Percentiles rank a stretch among this genome's conserved stretches.
phyloP scores from a whole-genome alignment of 2,329 filamentous ascomycete genomes.

The Scedosporium dehoogii region DNA sequence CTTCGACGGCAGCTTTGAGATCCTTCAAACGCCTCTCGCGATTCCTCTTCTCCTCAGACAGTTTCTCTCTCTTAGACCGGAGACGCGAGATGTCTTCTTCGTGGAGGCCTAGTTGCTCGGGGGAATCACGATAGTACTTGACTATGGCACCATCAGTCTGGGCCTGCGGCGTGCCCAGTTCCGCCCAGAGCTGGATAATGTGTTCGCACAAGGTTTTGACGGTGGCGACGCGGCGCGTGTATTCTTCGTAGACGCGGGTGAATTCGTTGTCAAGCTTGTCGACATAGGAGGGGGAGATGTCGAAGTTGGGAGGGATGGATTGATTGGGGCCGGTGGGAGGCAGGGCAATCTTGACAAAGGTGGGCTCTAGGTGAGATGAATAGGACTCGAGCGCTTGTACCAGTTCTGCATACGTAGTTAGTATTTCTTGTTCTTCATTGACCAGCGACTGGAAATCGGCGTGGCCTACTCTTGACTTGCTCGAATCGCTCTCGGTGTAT shows the following conservation, averaged over 20 bases:
- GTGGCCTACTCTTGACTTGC: conserved; percentile 74
- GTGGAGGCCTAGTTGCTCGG: conserved; percentile 88
- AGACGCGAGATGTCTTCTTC: conserved; percentile 73
- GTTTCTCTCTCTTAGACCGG: conserved; percentile 64
- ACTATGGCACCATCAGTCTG: conserved; percentile 85
- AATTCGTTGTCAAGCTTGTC: conserved; percentile 83
- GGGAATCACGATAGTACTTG: conserved; percentile 78
- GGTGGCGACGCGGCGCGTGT: conserved; percentile 67
- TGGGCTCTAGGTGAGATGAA: conserved; percentile 85
- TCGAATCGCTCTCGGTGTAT: conserved; percentile 87
- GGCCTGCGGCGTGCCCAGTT: conserved; percentile 86
- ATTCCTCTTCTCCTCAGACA: conserved; percentile 78
- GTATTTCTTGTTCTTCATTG: background rate
- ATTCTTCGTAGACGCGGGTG: conserved; percentile 91
- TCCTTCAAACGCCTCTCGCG: conserved; percentile 72
- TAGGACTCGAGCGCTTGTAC: conserved; percentile 91
- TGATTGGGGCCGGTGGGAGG: conserved; percentile 73
- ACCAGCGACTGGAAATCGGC: conserved; percentile 7
- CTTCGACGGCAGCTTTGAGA: conserved; percentile 67
- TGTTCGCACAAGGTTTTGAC: conserved; percentile 71
- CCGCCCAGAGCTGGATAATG: conserved; percentile 90
- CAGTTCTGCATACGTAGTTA: conserved; percentile 52
- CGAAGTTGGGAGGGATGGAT: conserved; percentile 71
- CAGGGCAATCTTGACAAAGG: conserved; percentile 75
- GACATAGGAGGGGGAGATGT: conserved; percentile 85